Evolutionary conservation across 331 rosid genomes (phyloP).

Genomic region (Telfairia occidentalis): DNA sequence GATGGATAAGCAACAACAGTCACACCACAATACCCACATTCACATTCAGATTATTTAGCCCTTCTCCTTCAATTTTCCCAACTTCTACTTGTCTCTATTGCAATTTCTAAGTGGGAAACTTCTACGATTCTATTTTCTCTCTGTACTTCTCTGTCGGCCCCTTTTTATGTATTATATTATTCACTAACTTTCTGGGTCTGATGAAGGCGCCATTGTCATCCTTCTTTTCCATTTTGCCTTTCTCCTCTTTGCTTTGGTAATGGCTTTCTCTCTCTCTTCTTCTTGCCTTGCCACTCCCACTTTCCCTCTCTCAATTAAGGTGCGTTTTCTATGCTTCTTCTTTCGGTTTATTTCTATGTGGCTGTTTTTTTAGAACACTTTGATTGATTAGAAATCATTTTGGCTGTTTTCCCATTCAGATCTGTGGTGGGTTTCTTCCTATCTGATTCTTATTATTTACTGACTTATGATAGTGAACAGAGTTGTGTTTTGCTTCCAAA

Average conservation of each 20-base stretch:
- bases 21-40: too few relatives aligned
- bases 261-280: conserved; percentile 6
- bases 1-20: not conserved
- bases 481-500: not conserved
- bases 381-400: not conserved
- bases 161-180: not conserved
- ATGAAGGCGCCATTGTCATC: conserved; percentile 12
- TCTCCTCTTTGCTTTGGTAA: not conserved
- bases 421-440: not conserved
- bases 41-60: not conserved
- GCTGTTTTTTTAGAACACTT: not conserved
- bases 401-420: not conserved
- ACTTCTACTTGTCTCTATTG: not conserved
- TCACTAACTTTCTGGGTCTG: not conserved
- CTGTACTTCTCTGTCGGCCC: not conserved
- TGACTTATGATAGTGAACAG: not conserved
- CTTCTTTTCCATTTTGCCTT: not conserved
- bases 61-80: not conserved
- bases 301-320: conserved; percentile 7
- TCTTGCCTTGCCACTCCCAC: not conserved
- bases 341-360: not conserved
- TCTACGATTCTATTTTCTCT: not conserved
- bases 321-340: not conserved
- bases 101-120: not conserved
- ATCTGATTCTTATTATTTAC: not conserved